Conservation (phyloP, 208 protist species). For the Endotrypanum monterogeii region DNA sequence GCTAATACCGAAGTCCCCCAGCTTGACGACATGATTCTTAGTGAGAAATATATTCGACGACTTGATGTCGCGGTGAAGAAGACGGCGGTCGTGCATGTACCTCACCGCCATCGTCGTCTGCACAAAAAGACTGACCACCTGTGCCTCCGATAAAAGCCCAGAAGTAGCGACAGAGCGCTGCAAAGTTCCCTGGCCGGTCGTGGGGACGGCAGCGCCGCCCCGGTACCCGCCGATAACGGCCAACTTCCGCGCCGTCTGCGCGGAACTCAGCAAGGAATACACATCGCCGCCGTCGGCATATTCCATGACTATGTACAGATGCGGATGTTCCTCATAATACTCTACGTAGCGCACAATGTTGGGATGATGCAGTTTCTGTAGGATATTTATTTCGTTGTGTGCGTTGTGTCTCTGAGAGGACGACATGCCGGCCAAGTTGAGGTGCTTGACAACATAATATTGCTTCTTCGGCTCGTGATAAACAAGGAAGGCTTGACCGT, state of each 20-base stretch:
- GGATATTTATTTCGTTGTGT: constrained; percentile 82
- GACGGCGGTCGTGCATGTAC: constrained; percentile 89
- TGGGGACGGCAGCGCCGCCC: not conserved
- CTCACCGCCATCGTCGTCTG: constrained; percentile 88
- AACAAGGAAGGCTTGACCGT: constrained; percentile 83
- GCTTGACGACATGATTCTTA: constrained; percentile 82
- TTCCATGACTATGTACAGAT: constrained; percentile 93
- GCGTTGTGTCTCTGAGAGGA: constrained; percentile 71
- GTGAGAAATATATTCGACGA: constrained; percentile 93
- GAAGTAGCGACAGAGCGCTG: not conserved
- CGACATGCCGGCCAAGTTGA: constrained; percentile 81
- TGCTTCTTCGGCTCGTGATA: constrained; percentile 50
- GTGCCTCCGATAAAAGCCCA: constrained; percentile 57
- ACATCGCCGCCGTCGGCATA: constrained; percentile 90
- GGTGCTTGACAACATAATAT: constrained; percentile 87
- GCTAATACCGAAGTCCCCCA: constrained; percentile 93
- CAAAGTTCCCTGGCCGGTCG: not conserved
- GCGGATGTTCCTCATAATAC: constrained; percentile 74
- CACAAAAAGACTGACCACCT: constrained; percentile 80
- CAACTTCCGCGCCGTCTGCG: constrained; percentile 22
- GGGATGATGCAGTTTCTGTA: constrained; percentile 85
- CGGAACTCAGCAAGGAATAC: constrained; percentile 49
- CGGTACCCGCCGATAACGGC: not conserved
- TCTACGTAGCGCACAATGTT: constrained; percentile 90
- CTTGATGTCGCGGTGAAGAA: constrained; percentile 94